Conservation (phyloP, 2,329 filamentous ascomycete genomes). For the Aspergillus ochraceus region DNA sequence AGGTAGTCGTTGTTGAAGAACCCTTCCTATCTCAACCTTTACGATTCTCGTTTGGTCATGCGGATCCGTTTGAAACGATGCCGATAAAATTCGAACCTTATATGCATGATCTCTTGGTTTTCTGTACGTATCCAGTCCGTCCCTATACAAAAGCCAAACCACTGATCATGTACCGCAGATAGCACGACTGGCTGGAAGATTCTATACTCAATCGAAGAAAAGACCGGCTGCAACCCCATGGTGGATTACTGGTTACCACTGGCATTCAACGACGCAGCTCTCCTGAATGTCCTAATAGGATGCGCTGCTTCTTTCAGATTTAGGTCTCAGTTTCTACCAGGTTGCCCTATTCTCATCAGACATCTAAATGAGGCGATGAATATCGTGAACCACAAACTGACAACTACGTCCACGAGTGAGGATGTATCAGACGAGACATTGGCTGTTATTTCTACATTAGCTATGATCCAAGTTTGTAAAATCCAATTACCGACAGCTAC, state of each 20-base stretch:
- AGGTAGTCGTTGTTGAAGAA: neutral
- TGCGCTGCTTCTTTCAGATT: neutral
- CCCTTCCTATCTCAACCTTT: rapidly evolving
- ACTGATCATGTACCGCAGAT: neutral
- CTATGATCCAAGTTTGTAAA: neutral
- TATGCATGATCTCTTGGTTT: neutral
- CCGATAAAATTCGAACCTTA: neutral
- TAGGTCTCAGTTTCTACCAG: neutral
- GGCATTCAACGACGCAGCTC: neutral
- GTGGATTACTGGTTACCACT: neutral
- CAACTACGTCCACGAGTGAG: neutral
- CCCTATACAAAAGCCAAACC: neutral
- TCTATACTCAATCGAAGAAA: neutral
- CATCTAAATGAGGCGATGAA: neutral
- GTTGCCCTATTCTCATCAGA: neutral
- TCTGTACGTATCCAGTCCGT: neutral
- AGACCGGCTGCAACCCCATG: neutral
- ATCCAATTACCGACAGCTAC: too few species aligned
- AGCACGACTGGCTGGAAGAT: neutral
- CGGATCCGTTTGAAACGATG: neutral
- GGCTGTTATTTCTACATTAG: neutral
- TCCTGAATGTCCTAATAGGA: neutral
- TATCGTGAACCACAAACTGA: neutral
- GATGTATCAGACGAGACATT: neutral
- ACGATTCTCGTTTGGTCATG: neutral